Conservation (phyloP, 495 filamentous ascomycete genomes). For the Neurospora sp. region DNA sequence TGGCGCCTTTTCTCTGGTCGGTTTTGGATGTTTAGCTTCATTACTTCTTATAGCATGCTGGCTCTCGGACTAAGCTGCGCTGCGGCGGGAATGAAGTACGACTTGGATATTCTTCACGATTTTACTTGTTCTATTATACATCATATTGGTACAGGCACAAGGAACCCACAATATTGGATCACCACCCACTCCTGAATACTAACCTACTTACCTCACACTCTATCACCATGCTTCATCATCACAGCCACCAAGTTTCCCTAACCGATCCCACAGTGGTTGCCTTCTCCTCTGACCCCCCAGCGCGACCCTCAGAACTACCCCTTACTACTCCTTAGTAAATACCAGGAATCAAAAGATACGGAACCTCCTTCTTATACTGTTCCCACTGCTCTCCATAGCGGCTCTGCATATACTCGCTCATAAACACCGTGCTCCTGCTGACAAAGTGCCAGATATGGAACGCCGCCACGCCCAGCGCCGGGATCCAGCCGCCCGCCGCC, state of each 20-base stretch:
- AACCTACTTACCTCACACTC: neutral
- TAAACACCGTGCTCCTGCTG: constrained; percentile 30
- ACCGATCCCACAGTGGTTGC: neutral
- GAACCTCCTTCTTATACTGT: constrained; percentile 33
- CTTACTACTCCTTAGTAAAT: constrained; percentile 18
- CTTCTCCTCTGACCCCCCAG: neutral
- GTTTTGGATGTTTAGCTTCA: neutral
- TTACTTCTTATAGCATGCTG: neutral
- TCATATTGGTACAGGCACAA: neutral
- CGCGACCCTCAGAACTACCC: neutral
- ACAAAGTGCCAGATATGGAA: constrained; percentile 39
- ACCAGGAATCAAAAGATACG: constrained; percentile 35
- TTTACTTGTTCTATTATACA: neutral
- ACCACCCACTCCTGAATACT: neutral
- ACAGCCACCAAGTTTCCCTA: neutral
- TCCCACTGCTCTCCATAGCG: constrained; percentile 37
- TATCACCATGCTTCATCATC: neutral
- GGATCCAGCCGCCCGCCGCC: constrained; percentile 36
- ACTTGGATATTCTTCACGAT: neutral
- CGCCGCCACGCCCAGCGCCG: constrained; percentile 23
- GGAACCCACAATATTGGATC: neutral
- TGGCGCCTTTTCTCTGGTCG: neutral
- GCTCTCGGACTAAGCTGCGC: neutral
- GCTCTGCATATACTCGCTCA: constrained; percentile 42
- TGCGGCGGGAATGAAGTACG: neutral